Conservation (phyloP, 805 yeast genomes). For the Saccharomyces kudriavzevii region DNA sequence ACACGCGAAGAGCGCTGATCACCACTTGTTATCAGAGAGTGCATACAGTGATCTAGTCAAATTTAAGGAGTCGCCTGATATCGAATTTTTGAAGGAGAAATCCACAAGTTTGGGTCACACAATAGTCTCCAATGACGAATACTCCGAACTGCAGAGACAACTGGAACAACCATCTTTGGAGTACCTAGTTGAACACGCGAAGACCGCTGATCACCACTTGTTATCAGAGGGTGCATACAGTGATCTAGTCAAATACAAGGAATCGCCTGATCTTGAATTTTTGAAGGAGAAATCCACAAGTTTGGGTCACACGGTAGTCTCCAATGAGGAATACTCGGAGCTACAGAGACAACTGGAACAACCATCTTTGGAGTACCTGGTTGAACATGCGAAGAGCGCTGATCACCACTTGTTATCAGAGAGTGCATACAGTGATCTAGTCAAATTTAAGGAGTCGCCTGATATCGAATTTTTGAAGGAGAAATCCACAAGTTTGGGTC, state of each 20-base stretch:
- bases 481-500: conserved; percentile 25
- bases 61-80: conserved; percentile 1
- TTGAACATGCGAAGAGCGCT: neutral
- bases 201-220: conserved; percentile 1
- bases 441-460: conserved; percentile 15
- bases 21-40: neutral
- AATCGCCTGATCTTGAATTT: conserved; percentile 9
- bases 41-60: neutral
- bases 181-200: conserved; percentile 23
- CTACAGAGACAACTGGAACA: neutral
- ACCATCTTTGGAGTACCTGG: neutral
- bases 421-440: neutral
- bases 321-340: neutral
- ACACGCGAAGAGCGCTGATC: neutral
- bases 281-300: conserved; percentile 2
- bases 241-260: conserved; percentile 1
- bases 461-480: conserved; percentile 28
- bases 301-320: neutral
- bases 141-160: conserved; percentile 3
- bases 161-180: conserved; percentile 18
- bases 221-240: conserved; percentile 1
- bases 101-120: neutral
- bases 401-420: conserved; percentile 1
- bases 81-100: conserved; percentile 6
- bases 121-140: neutral